A percentile compares a stretch with the other conserved stretches of the same genome.
Evolutionary conservation across 345 rosid species (phyloP).

Genomic region (Angophora floribunda): DNA sequence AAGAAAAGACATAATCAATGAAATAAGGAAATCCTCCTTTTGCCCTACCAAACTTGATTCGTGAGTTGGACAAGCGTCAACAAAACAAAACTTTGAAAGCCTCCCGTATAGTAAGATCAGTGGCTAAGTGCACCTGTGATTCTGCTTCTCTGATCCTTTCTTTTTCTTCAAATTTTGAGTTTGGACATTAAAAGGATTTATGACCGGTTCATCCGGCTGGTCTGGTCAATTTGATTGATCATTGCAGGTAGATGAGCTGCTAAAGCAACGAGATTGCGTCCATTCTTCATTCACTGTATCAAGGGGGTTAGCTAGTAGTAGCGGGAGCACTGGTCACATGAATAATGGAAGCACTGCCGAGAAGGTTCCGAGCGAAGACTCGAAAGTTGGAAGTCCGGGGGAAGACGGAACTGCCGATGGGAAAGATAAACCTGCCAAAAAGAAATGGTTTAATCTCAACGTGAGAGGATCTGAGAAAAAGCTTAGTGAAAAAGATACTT

Average conservation of each 20-base stretch:
- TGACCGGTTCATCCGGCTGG: neutral
- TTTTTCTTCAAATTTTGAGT: neutral
- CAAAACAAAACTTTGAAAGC: neutral
- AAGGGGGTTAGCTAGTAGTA: neutral
- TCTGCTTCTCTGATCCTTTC: neutral
- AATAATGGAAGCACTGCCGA: slow-evolving; percentile 50
- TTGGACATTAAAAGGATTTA: neutral
- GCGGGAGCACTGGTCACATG: slow-evolving; percentile 2
- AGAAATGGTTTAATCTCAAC: slow-evolving; percentile 96
- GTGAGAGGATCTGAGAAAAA: slow-evolving; percentile 79
- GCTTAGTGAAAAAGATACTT: slow-evolving; percentile 20
- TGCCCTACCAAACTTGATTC: neutral
- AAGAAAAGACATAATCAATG: neutral
- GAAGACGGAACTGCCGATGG: slow-evolving; percentile 74
- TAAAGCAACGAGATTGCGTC: slow-evolving; percentile 76
- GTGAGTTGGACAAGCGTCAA: neutral
- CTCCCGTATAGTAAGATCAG: neutral
- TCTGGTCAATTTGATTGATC: neutral
- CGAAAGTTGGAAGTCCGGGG: slow-evolving; percentile 43
- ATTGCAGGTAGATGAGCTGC: slow-evolving; percentile 77
- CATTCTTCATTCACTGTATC: slow-evolving; percentile 62
- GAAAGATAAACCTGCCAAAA: slow-evolving; percentile 70
- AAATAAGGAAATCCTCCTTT: neutral
- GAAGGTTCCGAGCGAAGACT: slow-evolving; percentile 50
- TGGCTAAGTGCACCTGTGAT: neutral